Evolutionary conservation across 1,139 yeast genomes (phyloP), one percentile per base, ranked within the genome.

Genomic region (Pichia sp.): DNA sequence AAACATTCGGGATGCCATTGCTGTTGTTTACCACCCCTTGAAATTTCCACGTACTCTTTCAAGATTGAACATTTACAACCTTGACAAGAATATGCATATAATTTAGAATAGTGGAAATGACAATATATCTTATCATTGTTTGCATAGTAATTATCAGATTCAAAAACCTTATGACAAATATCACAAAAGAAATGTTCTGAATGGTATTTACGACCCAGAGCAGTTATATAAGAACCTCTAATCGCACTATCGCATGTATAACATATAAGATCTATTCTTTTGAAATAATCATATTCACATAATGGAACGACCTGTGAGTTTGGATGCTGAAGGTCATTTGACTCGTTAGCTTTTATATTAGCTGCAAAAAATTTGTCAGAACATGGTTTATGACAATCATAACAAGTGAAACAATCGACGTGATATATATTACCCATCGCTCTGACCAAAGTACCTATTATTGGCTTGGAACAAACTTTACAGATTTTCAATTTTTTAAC

Each of bases 1-100:
- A 89, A 94, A 69, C 98, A 94, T 65, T 94, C 98, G 3, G 97
- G 97, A 65, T 94, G 99, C 98, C 98, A 94, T 62, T 89, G 96
- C 64, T 90, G 96, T 55, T 85, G 85, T 57, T 85, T 76, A n/a
- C 97, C 97, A 43, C 96, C 96, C 56, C 95, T 75, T 55, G 81
- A 87, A 43, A 92, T 79, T 65, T 92, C 97, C 35, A 90, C 96
- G 67, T 89, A 92, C 63, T 92, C 97, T 60, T 90, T 90, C 32
- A 94, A 79, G 48, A 92, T 92, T 2, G 97, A 87, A 34, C 89
- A 83, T 54, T 83, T 78, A 68, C 98, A 92, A 23, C 97, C 97
- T 68, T 88, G 95, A 70, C 98, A 94, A 53, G 84, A 83, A 29
- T 85, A 83, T 1, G 97, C 97, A 65, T 83, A 84, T 49, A 79